Evolutionary conservation across 768 basidiomycete genomes (phyloP).

Genomic region (Mycena latifolia): DNA sequence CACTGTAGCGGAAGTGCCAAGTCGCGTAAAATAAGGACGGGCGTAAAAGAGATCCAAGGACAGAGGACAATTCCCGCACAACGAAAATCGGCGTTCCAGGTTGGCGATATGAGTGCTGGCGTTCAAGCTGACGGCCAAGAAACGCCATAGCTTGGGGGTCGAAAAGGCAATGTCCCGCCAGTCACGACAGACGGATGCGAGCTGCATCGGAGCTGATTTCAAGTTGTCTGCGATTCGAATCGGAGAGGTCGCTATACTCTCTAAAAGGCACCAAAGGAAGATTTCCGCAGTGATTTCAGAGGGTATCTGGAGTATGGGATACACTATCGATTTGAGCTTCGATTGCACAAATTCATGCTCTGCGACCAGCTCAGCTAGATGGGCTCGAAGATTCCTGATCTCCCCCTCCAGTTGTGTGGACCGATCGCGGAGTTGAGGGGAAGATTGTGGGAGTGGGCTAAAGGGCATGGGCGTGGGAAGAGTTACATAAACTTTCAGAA

Average conservation of each 20-base stretch:
- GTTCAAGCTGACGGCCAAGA: neutral
- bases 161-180: no score
- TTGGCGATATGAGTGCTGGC: neutral
- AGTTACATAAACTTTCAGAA: no score
- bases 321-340: neutral
- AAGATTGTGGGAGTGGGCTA: no score
- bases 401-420: neutral
- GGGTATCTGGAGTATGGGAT: conserved; percentile 7
- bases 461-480: no score
- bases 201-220: neutral
- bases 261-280: neutral
- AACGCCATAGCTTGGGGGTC: conserved; percentile 5
- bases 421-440: neutral
- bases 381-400: neutral
- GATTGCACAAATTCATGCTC: neutral
- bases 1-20: neutral
- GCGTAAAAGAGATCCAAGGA: conserved; percentile 1
- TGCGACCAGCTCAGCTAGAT: neutral
- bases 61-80: neutral
- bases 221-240: neutral
- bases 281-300: conserved; percentile 8
- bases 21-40: conserved; percentile 1
- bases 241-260: neutral
- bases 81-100: neutral
- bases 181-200: neutral